These are phyloP conservation scores for Chlorophyllum brunneum DNA, from an alignment of 768 basidiomycete species.

Conservation along the genomic window DNA sequence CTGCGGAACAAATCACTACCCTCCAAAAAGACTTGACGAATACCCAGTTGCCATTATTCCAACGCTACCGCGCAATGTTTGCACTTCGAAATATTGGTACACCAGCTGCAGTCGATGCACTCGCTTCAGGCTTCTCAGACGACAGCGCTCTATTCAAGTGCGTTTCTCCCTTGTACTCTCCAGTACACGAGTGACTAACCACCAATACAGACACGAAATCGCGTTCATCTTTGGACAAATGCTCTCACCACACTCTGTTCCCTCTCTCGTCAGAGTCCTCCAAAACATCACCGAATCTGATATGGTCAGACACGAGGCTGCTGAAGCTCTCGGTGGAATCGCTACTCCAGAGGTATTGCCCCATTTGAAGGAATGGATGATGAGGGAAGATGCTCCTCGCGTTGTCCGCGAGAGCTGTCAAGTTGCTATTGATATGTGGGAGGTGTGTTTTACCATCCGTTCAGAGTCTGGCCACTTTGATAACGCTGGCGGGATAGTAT, in stretches of 20 bases:
- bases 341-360: slow-evolving; percentile 89
- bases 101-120: slow-evolving; percentile 79
- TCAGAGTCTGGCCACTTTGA: background rate
- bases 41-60: slow-evolving; percentile 68
- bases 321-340: slow-evolving; percentile 97
- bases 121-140: slow-evolving; percentile 88
- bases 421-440: slow-evolving; percentile 97
- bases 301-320: slow-evolving; percentile 99
- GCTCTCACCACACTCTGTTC: slow-evolving; percentile 83
- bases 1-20: slow-evolving; percentile 42
- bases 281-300: slow-evolving; percentile 71
- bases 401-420: slow-evolving; percentile 96
- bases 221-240: slow-evolving; percentile 98
- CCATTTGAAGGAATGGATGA: slow-evolving; percentile 82
- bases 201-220: slow-evolving; percentile 77
- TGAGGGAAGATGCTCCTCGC: slow-evolving; percentile 69
- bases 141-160: slow-evolving; percentile 92
- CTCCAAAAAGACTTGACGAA: slow-evolving; percentile 68
- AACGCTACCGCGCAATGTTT: slow-evolving; percentile 98
- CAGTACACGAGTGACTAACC: background rate
- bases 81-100: slow-evolving; percentile 92
- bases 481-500: slow-evolving; percentile 39
- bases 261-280: slow-evolving; percentile 78
- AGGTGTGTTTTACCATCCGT: slow-evolving; percentile 36
- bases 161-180: slow-evolving; percentile 20